Evolutionary conservation across 2,329 filamentous ascomycete genomes (phyloP).

Genomic region (Dactylellina haptotyla): DNA sequence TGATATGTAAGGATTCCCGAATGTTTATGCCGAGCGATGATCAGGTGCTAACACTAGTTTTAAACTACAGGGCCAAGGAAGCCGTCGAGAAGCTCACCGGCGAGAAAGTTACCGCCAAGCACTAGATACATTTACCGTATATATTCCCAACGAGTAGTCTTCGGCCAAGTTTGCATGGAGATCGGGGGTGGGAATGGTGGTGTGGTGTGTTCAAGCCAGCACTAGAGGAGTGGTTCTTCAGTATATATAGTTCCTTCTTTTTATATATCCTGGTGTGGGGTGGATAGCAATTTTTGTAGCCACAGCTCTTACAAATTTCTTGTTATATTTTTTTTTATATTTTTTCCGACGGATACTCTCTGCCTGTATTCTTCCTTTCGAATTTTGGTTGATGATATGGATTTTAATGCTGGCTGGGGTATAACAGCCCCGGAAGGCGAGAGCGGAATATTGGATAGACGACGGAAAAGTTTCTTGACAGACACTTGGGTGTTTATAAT

Average conservation of each 20-base stretch:
- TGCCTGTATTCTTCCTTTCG: conserved; percentile 25
- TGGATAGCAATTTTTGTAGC: conserved; percentile 17
- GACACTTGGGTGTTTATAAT: no score
- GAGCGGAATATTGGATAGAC: conserved; percentile 17
- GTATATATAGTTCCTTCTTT: conserved; percentile 18
- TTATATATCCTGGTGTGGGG: neutral
- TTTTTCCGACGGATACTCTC: conserved; percentile 5
- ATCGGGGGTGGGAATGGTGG: neutral
- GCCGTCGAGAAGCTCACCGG: conserved; percentile 68
- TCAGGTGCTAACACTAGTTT: conserved; percentile 48
- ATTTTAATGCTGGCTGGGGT: conserved; percentile 28
- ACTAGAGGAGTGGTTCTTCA: neutral
- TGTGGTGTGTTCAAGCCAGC: neutral
- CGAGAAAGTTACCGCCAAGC: conserved; percentile 68
- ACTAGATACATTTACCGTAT: conserved; percentile 60
- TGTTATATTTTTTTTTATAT: conserved; percentile 5
- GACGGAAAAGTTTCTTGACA: conserved; percentile 6
- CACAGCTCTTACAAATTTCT: neutral
- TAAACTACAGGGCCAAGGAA: conserved; percentile 65
- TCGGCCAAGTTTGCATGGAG: neutral
- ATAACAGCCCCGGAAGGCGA: neutral
- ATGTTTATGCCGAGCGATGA: conserved; percentile 19
- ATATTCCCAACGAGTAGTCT: neutral
- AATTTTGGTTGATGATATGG: conserved; percentile 20
- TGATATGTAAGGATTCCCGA: conserved; percentile 78